Evolutionary conservation across 163 green algal species (phyloP), one percentile per base, ranked within the genome.

Genomic region (Coccomyxa subellipsoidea): DNA sequence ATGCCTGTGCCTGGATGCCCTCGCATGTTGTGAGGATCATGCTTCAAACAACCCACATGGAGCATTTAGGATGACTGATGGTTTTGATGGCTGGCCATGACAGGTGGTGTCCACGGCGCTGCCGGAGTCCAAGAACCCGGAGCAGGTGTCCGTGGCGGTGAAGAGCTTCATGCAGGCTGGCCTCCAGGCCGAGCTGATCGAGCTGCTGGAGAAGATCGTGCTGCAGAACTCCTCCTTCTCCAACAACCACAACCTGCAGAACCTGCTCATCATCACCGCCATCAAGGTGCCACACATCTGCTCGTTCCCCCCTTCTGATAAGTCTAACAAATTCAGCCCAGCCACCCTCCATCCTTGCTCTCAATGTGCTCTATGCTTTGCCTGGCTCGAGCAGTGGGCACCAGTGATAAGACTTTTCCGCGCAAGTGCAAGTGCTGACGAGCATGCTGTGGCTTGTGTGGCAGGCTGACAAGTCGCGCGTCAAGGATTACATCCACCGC

Each of bases 151-250:
- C 34, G 93, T 97, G 38, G 97, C 95, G 10, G 97, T 99, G 78
- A 99, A 99, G 93, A 92, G 95, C 31, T 99, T 99, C 95, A 99
- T 99, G 95, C 91, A 90, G 36, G 93, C 93, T 32, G 94, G 97
- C 84, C 91, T 99, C 88, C 96, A 98, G 85, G 83, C 92, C 23
- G 96, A 99, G 92, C 93, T 99, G 31, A 99, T 99, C 76, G 97
- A 99, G 90, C 92, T 99, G 84, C 93, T 99, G 84, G 97, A 99
- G 92, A 99, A 99, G 95, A 99, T 99, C 83, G 97, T 99, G 84
- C 93, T 99, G 70, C 96, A 98, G 88, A 98, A 98, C 92, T 93
- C 87, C 73, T 94, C 93, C 66, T 99, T 99, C 94, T 94, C 86
- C 85, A 97, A 95, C 90, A 99, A 99, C 89, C 95, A 97, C 82